Evolutionary conservation across 2,329 filamentous ascomycete genomes (phyloP), one percentile per base, ranked within the genome.

Genomic region (Aureobasidium lini): DNA sequence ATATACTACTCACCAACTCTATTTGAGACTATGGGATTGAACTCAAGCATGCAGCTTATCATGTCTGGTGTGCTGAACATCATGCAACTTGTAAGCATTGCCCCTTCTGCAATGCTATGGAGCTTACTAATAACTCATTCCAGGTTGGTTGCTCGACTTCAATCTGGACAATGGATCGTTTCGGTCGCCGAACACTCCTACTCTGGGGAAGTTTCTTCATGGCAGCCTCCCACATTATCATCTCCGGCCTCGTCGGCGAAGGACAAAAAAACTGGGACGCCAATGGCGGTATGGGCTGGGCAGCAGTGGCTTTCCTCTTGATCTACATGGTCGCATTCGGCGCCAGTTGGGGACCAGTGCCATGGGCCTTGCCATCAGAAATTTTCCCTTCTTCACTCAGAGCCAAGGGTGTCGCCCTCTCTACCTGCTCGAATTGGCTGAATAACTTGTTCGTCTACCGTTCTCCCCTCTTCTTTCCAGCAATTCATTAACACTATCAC

Each of bases 21-120:
- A 0, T 85, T 85, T 66, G 67, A 78, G 62, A 76, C 72, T 1
- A 76, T 79, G 70, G 60, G 60, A n/a, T 42, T 60, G 56, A 65
- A 64, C 11, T 59, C 68, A 46, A 61, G 65, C 31, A 72, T 71
- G 69, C 62, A 67, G 31, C 64, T 72, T 6, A 68, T 72, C 53
- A 63, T 72, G 61, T 88, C 85, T 0, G 85, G 85, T 4, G 84
- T 88, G 0, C 84, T 86, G 2, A 85, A 85, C 3, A 84, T 88
- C 43, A 81, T 82, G 63, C 85, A 87, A 81, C 85, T 87, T 62
- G 61, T 87, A 61, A 10, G 42, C 13, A 28, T 16, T 40, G 2
- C 13, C 34, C 3, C 15, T 13, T 44, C 42, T 28, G 42, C 5
- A 23, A 4, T 16, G 6, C 13, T 48, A 23, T 34, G 13, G 11